Base-by-base conservation (phyloP, 768 basidiomycete genomes). In the Amanita subjunquillea region DNA sequence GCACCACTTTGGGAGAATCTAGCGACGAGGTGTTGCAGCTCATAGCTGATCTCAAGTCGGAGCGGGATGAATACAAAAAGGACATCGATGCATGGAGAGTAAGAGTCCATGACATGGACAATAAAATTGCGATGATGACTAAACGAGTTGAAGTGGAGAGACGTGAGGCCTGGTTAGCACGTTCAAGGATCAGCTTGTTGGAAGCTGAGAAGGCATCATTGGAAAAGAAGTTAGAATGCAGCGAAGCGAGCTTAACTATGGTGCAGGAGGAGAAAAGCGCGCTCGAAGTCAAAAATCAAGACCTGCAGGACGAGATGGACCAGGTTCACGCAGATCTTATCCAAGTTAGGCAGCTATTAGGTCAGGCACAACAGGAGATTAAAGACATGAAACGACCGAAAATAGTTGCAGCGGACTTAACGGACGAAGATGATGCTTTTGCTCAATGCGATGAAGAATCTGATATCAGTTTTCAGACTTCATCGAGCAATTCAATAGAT, bases 61-160 rank as follows among this genome's bases (percentile, higher is more conserved):
- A 97, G 67, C 75, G 94, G 29, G 94, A 98, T 60, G 86, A 91
- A 54, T 72, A 97, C 48, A 85, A 85, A 64, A 80, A 82, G 48
- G 93, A 97, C 65, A 83, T 92, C 0, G 86, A 91, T 57, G 87
- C 86, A 0, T 95, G 92, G 91, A 76, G 87, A 55, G 74, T 68
- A 32, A 76, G 93, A 22, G 87, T 92, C 44, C 72, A 72, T 12
- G 85, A 87, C 60, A 73, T 90, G 59, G 89, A 95, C 59, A 82
- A 79, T 51, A 83, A 84, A 58, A 67, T 82, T 22, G 70, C 73
- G 39, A 69, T 82, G 36, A 77, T 95, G 47, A 75, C 79, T 23
- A 79, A 78, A 55, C 73, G 86, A 9, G 74, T 91, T 12, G 88
- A 91, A 42, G 72, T 69, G n/a, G 90, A 92, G 68, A 75, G 87